Conservation (phyloP, 1,284 basidiomycete species). For the Apiotrichum brassicae region DNA sequence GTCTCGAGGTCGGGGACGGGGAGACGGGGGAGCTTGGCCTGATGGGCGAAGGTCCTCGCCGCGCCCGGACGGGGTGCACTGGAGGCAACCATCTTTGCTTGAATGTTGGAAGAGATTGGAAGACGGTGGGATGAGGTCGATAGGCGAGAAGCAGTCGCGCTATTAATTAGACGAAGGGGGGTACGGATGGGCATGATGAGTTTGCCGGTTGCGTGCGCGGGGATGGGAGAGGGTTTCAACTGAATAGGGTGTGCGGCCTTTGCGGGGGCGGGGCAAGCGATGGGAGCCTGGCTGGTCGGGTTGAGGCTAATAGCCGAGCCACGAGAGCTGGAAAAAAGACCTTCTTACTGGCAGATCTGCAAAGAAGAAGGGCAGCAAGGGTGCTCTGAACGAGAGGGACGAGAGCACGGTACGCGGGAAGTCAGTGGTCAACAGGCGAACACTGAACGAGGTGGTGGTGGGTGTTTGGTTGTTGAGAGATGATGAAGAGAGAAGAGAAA, state of each 20-base stretch:
- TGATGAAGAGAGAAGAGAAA: no score
- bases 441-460: no score
- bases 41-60: conserved; percentile 48
- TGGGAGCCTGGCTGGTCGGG: not conserved
- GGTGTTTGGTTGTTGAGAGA: no score
- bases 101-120: conserved; percentile 2
- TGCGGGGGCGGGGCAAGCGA: no score
- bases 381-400: no score
- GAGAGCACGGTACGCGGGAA: no score
- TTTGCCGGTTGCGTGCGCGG: not conserved
- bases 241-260: no score
- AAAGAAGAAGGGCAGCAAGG: no score
- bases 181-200: not conserved
- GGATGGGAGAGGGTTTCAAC: not conserved
- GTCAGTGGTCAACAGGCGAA: no score
- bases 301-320: not conserved
- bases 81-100: conserved; percentile 32
- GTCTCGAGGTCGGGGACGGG: conserved; percentile 74
- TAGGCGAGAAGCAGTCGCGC: not conserved
- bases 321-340: no score
- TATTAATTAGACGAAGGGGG: conserved; percentile 3
- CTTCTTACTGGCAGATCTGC: no score
- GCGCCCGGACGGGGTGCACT: conserved; percentile 23
- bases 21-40: conserved; percentile 57
- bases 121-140: not conserved